Percentiles rank a stretch among this genome's conserved stretches.
Conservation (phyloP, 768 basidiomycete species). For the Russula foetens region DNA sequence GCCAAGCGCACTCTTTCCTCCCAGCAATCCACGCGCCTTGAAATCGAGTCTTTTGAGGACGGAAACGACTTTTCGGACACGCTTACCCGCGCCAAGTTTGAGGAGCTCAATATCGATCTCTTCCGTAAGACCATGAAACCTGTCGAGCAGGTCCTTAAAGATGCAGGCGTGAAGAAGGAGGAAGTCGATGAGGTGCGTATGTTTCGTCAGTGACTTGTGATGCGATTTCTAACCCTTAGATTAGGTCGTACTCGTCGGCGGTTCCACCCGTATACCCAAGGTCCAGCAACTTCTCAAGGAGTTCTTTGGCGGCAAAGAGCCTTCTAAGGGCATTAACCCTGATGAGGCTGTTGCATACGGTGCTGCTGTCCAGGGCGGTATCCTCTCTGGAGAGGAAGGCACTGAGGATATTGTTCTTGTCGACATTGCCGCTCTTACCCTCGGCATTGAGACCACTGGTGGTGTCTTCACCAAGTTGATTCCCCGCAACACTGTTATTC, state of each 20-base stretch:
- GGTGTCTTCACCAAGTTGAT: slow-evolving; percentile 98
- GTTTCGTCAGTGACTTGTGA: neutral
- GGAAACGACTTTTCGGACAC: slow-evolving; percentile 98
- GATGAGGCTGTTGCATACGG: slow-evolving; percentile 99
- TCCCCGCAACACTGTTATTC: slow-evolving; percentile 95
- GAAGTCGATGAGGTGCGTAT: slow-evolving; percentile 74
- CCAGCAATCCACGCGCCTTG: slow-evolving; percentile 89
- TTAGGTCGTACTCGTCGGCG: slow-evolving; percentile 85
- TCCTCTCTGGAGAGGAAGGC: slow-evolving; percentile 90
- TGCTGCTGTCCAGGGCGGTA: slow-evolving; percentile 97
- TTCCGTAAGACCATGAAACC: slow-evolving; percentile 99
- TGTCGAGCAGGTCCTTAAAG: slow-evolving; percentile 97
- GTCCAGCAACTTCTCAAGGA: slow-evolving; percentile 98
- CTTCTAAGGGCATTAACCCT: slow-evolving; percentile 97
- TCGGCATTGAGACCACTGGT: slow-evolving; percentile 98
- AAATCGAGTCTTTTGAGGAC: slow-evolving; percentile 93
- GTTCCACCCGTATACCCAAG: slow-evolving; percentile 99
- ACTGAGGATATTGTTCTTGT: slow-evolving; percentile 89
- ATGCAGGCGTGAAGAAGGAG: slow-evolving; percentile 97
- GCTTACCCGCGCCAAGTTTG: slow-evolving; percentile 96
- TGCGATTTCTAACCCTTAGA: neutral
- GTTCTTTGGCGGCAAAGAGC: slow-evolving; percentile 90
- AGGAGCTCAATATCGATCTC: slow-evolving; percentile 96
- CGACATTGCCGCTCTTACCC: slow-evolving; percentile 93
- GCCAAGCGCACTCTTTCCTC: slow-evolving; percentile 72